Conservation (phyloP, 2,329 filamentous ascomycete genomes). For the Diaporthe vaccinii region DNA sequence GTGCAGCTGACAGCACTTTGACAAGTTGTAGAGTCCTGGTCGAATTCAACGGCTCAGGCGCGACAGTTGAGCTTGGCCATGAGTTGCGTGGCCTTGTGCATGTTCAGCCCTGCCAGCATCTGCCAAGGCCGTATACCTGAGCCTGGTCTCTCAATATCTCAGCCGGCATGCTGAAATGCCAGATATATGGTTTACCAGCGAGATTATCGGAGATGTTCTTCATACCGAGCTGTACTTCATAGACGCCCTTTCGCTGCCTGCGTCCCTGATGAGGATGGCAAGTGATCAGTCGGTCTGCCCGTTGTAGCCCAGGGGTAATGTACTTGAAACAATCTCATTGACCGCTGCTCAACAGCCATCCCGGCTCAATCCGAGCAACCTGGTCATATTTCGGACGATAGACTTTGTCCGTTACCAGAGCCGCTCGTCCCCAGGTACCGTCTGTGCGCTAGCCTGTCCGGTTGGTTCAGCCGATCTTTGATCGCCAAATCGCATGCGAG, state of each 20-base stretch:
- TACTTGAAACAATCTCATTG: constrained; percentile 17
- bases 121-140: background rate
- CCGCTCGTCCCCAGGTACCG: background rate
- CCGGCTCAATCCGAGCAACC: constrained; percentile 19
- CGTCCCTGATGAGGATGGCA: background rate
- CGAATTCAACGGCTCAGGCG: constrained; percentile 2
- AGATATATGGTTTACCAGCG: background rate
- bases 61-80: background rate
- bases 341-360: background rate
- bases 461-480: constrained; percentile 30
- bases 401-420: constrained; percentile 5
- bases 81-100: background rate
- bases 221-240: background rate
- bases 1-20: constrained; percentile 21
- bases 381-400: constrained; percentile 9
- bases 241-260: background rate
- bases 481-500: constrained; percentile 28
- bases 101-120: constrained; percentile 16
- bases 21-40: constrained; percentile 1
- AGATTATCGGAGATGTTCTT: background rate
- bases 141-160: background rate
- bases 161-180: too few species aligned
- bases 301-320: constrained; percentile 14
- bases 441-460: constrained; percentile 27
- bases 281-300: constrained; percentile 14